phyloP scores from a whole-genome alignment of 768 basidiomycete species.

The Xanthoconium stramineum region DNA sequence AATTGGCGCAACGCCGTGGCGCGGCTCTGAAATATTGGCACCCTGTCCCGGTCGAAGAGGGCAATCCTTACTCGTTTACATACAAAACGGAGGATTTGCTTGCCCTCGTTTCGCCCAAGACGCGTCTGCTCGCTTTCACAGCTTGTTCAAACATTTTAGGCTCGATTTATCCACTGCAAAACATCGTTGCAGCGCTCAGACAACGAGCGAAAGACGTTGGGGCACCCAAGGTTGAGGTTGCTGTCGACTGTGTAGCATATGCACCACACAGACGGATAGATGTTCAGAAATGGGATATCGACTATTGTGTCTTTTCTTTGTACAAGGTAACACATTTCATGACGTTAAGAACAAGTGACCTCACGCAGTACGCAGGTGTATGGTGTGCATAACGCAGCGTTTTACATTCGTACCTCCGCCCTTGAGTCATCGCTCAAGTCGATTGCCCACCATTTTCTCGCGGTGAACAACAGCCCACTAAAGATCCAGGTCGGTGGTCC shows the following conservation, averaged over 20 bases:
- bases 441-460: constrained; percentile 70
- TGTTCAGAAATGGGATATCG: constrained; percentile 74
- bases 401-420: constrained; percentile 54
- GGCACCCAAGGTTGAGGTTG: constrained; percentile 59
- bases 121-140: constrained; percentile 70
- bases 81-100: constrained; percentile 55
- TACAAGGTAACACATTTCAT: constrained; percentile 56
- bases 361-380: constrained; percentile 54
- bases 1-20: constrained; percentile 56
- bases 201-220: constrained; percentile 50
- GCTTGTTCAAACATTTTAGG: constrained; percentile 78
- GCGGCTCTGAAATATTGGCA: constrained; percentile 60
- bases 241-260: constrained; percentile 76
- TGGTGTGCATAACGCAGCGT: constrained; percentile 65
- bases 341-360: background rate
- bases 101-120: constrained; percentile 59
- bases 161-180: constrained; percentile 57
- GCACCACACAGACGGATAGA: constrained; percentile 72
- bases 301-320: constrained; percentile 67
- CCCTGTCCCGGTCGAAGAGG: constrained; percentile 41
- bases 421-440: constrained; percentile 53
- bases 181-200: constrained; percentile 50
- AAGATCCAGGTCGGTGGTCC: constrained; percentile 75
- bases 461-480: constrained; percentile 41
- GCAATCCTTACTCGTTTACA: constrained; percentile 66